Percentiles rank a stretch among this genome's conserved stretches.
Conservation (phyloP, 768 basidiomycete genomes). For the Psilocybe tampanensis region DNA sequence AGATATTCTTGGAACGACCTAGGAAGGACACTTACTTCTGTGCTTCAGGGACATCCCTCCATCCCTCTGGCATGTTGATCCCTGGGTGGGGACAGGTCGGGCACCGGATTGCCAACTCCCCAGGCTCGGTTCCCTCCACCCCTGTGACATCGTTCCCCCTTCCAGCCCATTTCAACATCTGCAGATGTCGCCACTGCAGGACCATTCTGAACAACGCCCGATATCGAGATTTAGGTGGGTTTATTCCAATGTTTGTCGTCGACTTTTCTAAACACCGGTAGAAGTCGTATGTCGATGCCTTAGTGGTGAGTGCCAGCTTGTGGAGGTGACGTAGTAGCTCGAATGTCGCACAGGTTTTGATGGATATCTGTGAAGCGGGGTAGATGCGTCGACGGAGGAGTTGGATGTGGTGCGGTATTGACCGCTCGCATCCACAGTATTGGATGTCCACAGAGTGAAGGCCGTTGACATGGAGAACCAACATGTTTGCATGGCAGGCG, state of each 20-base stretch:
- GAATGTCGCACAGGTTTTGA: conserved; percentile 22
- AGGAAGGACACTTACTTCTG: background rate
- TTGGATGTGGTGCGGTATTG: conserved; percentile 6
- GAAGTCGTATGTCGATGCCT: conserved; percentile 15
- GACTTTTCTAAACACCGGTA: background rate
- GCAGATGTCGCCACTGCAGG: background rate
- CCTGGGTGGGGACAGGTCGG: conserved; percentile 3
- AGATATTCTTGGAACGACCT: background rate
- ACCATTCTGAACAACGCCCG: background rate
- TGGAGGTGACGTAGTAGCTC: conserved; percentile 11
- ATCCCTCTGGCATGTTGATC: background rate
- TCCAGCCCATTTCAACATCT: conserved; percentile 1
- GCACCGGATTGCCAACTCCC: background rate
- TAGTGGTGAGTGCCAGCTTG: conserved; percentile 20
- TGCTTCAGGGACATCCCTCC: background rate
- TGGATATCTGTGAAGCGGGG: conserved; percentile 19
- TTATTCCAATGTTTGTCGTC: background rate
- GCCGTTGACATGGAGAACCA: conserved; percentile 24
- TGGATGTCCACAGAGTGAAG: conserved; percentile 22
- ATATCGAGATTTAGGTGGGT: background rate
- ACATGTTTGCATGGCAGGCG: conserved; percentile 10
- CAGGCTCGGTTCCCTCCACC: background rate
- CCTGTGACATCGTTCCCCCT: background rate
- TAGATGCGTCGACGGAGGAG: conserved; percentile 10
- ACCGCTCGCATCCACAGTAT: conserved; percentile 24